Base-by-base conservation (phyloP, 768 basidiomycete species). In the Podaxis pistillaris region DNA sequence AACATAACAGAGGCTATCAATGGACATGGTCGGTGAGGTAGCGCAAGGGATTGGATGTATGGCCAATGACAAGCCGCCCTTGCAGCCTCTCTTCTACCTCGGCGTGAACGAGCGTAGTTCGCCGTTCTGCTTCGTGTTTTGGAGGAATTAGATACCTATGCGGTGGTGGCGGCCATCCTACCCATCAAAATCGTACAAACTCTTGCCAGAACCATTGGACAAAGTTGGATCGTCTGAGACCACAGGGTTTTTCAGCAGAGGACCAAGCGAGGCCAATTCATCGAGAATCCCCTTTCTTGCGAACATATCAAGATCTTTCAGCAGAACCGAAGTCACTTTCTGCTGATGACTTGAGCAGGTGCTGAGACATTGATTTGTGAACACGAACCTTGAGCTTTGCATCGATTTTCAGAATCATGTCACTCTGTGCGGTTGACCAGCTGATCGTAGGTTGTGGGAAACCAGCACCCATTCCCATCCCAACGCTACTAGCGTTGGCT, bases 271-370 rank as follows among this genome's bases (percentile, higher is more conserved):
- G 17, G 89, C 86, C 40, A 95, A 77, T 73, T 95, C 93, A 61
- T 92, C 90, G 72, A 83, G 88, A 72, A 95, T 94, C 13, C 86
- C 84, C 54, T 86, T 87, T 63, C 93, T 81, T 53, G 93, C 93
- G 52, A 92, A 85, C 44, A 83, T 79, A 74, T 96, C 94, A 24
- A 96, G 83, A 66, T 96, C 94, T 73, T 94, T 94, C 62, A 94
- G 75, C 9, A 96, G 76, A 46, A 75, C 77, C 19, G 85, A 82
- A n/a, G 88, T 90, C 65, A 95, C 86, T 88, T 94, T 96, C 94
- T 95, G 72, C 37, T 41, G 49, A 53, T 15, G 15, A 30, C 19
- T 17, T 56, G 40, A 47, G 38, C n/a, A 38, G n/a, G 52, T 1
- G 38, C 26, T 55, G 44, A 33, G 37, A 40, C 57, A n/a, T 60